Conservation (phyloP, 345 rosid species). For the Fremontodendron californicum region DNA sequence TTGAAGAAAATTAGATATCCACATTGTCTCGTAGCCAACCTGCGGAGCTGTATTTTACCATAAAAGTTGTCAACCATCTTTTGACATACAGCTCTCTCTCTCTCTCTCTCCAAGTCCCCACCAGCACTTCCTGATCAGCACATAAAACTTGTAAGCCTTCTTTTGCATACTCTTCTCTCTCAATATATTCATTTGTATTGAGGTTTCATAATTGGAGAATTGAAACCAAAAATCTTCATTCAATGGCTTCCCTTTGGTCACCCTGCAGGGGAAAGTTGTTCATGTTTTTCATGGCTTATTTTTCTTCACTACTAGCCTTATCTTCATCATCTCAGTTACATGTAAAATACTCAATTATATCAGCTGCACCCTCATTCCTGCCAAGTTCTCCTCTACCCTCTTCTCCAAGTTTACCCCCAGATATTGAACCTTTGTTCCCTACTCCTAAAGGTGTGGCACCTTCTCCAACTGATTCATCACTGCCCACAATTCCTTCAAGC, state of each 20-base stretch:
- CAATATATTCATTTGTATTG: neutral
- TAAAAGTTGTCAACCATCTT: neutral
- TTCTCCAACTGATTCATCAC: slow-evolving; percentile 43
- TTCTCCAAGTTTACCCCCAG: slow-evolving; percentile 42
- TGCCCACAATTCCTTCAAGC: slow-evolving; percentile 67
- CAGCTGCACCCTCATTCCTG: slow-evolving; percentile 51
- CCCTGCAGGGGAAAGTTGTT: slow-evolving; percentile 12
- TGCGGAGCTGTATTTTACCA: slow-evolving; percentile 5
- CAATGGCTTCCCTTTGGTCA: slow-evolving; percentile 45
- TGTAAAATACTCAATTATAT: slow-evolving; percentile 28
- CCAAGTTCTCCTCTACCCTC: slow-evolving; percentile 36
- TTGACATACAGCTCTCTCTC: neutral
- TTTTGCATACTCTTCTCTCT: neutral
- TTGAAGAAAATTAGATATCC: neutral
- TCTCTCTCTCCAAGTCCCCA: neutral
- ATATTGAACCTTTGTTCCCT: slow-evolving; percentile 44
- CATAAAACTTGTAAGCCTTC: neutral
- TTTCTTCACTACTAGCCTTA: slow-evolving; percentile 13
- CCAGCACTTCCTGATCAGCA: neutral
- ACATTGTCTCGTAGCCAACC: slow-evolving; percentile 11
- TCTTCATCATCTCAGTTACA: slow-evolving; percentile 13
- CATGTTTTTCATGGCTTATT: slow-evolving; percentile 21
- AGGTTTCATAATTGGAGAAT: neutral
- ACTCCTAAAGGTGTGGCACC: slow-evolving; percentile 34
- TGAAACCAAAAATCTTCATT: neutral